These are phyloP conservation scores for Candida xiaguanensis DNA, from an alignment of 805 yeast species.

Conservation along the genomic window DNA sequence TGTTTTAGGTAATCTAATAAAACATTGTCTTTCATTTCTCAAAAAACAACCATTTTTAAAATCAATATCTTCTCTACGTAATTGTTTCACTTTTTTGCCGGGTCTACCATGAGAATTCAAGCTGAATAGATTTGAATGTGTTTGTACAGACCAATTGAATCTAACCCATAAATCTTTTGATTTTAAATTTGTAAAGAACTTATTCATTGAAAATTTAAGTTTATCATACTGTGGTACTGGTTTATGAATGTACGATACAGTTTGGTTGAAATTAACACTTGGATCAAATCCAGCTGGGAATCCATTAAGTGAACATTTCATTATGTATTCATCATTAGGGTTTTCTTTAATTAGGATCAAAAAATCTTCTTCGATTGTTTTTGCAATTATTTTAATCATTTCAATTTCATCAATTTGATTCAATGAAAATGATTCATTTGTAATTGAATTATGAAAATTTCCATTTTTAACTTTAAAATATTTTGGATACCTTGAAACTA, in stretches of 20 bases:
- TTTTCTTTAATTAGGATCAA: constrained; percentile 46
- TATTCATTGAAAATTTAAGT: constrained; percentile 61
- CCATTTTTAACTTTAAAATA: constrained; percentile 34
- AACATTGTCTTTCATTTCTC: constrained; percentile 34
- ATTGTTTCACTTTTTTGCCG: constrained; percentile 22
- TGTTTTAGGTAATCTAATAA: constrained; percentile 33
- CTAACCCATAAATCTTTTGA: constrained; percentile 57
- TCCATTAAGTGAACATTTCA: constrained; percentile 54
- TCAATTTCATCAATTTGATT: constrained; percentile 16
- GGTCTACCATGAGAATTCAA: constrained; percentile 28
- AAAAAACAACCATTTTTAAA: constrained; percentile 31
- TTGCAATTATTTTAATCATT: constrained; percentile 22
- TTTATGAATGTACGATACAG: constrained; percentile 57
- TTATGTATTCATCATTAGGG: constrained; percentile 47
- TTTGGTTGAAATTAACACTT: constrained; percentile 44
- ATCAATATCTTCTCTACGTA: constrained; percentile 27
- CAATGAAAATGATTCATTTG: constrained; percentile 36
- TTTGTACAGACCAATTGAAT: constrained; percentile 68
- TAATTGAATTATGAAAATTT: constrained; percentile 36
- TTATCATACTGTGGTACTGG: constrained; percentile 72
- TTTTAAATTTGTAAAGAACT: constrained; percentile 55
- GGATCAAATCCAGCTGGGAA: constrained; percentile 79
- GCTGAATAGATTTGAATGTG: constrained; percentile 40
- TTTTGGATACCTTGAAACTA: constrained; percentile 50
- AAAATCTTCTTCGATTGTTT: constrained; percentile 61